Percentiles rank a stretch among this genome's conserved stretches.
Conservation (phyloP, 2,329 filamentous ascomycete genomes). For the Talaromyces sp. region DNA sequence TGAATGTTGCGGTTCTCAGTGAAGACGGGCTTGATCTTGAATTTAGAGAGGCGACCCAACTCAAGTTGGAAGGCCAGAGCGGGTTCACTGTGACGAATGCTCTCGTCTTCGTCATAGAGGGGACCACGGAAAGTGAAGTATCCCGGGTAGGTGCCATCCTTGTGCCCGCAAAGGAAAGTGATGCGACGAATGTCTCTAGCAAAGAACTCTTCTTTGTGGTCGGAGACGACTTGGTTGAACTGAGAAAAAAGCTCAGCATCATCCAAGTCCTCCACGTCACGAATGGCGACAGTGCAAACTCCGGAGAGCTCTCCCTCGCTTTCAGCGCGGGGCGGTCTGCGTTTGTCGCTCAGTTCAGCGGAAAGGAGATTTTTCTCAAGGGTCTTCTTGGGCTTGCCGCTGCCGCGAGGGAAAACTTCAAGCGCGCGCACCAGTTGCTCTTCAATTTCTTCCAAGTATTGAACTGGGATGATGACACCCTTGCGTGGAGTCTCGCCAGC, state of each 20-base stretch:
- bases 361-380: slow-evolving; percentile 51
- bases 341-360: slow-evolving; percentile 68
- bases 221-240: slow-evolving; percentile 68
- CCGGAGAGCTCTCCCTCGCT: slow-evolving; percentile 74
- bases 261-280: slow-evolving; percentile 75
- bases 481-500: slow-evolving; percentile 71
- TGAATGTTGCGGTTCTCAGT: slow-evolving; percentile 99
- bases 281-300: slow-evolving; percentile 86
- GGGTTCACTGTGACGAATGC: slow-evolving; percentile 94
- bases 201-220: slow-evolving; percentile 77
- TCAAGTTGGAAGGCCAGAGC: slow-evolving; percentile 98
- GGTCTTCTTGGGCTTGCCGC: slow-evolving; percentile 52
- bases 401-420: slow-evolving; percentile 65
- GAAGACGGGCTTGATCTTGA: slow-evolving; percentile 97
- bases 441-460: slow-evolving; percentile 89
- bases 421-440: slow-evolving; percentile 79
- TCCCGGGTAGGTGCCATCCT: slow-evolving; percentile 87
- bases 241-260: slow-evolving; percentile 75
- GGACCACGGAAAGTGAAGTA: slow-evolving; percentile 99
- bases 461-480: slow-evolving; percentile 89
- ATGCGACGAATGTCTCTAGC: slow-evolving; percentile 78
- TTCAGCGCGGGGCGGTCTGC: slow-evolving; percentile 52
- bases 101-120: slow-evolving; percentile 80
- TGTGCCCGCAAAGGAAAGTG: slow-evolving; percentile 93
- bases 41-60: slow-evolving; percentile 86